Base-by-base conservation (phyloP, 192 early-diverging fungal species). In the Coemansia sp. region DNA sequence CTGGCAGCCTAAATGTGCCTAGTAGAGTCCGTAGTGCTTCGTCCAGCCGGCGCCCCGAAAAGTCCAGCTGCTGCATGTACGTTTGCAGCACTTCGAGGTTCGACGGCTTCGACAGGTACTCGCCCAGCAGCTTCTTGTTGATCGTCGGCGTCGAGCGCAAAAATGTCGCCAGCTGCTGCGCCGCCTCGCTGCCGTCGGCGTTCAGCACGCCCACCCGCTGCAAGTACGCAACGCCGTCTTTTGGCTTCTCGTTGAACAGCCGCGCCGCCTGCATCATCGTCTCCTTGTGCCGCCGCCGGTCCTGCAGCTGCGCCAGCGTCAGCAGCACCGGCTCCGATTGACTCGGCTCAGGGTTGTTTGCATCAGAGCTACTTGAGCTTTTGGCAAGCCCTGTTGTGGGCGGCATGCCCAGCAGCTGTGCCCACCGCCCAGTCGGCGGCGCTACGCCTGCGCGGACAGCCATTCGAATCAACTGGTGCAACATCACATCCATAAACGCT, bases 1-100 rank as follows among this genome's bases (percentile, higher is more conserved):
- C 98, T 9, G 96, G 96, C 17, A 99, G 74, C 19, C 98, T 86
- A 83, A 99, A 99, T 35, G 89, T 86, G 60, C 94, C 95, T 12
- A 99, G 69, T n/a, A 98, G 81, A 24, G 85, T 83, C n/a, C 98
- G 86, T 56, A 99, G 67, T 0, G 95, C 94, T 71, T 97, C 95
- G 79, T 98, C 98, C 37, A 99, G 78, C 15, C 94, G 79, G 81
- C 89, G 85, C 15, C 89, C 92, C 19, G 84, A 69, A 74, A 98
- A 99, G 69, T 98, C 86, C 84, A 96, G 94, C 58, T 88, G 82
- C 66, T 71, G 71, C 55, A 97, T 88, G 69, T 93, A 98, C 11
- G 86, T 86, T 63, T 90, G 86, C 50, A 99, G 67, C n/a, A 95
- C 77, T 24, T 94, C 91, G 21, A 89, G 68, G 63, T 98, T 92